Percentiles rank a stretch among this genome's conserved stretches.
Conservation (phyloP, 2,329 filamentous ascomycete genomes). For the Calonectria leucothoes region DNA sequence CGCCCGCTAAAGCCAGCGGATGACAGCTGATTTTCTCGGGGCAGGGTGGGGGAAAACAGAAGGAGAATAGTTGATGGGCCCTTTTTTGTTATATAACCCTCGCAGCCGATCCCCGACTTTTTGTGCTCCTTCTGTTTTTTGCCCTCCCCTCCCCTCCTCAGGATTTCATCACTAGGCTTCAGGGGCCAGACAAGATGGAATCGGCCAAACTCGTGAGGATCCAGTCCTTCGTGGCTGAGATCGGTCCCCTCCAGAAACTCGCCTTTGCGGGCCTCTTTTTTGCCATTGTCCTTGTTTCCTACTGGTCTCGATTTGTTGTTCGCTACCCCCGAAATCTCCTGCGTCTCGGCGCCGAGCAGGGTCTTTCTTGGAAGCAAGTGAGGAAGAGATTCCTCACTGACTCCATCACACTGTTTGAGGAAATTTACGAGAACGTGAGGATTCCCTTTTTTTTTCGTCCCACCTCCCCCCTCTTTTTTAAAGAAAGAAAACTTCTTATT, state of each 20-base stretch:
- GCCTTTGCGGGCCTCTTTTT: background rate
- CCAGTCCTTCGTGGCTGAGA: background rate
- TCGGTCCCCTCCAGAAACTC: background rate
- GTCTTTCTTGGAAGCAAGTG: background rate
- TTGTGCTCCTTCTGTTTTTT: background rate
- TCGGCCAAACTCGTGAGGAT: background rate
- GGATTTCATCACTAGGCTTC: background rate
- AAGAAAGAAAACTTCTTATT: too few species aligned
- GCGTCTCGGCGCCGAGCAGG: background rate
- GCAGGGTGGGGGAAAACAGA: background rate
- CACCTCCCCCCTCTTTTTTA: too few species aligned
- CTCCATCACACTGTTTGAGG: background rate
- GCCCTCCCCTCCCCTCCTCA: background rate
- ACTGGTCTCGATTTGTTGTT: background rate
- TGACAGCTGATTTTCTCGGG: slow-evolving; percentile 1
- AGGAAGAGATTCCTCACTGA: slow-evolving; percentile 1
- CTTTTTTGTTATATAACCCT: background rate
- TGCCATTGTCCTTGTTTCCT: background rate
- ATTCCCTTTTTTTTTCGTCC: background rate
- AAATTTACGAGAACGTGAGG: slow-evolving; percentile 1
- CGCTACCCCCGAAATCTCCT: slow-evolving; percentile 4
- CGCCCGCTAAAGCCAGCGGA: background rate
- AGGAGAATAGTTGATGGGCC: too few species aligned
- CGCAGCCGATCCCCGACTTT: background rate
- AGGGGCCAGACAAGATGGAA: background rate